Base-by-base conservation (phyloP, 148 eudicot genomes). In the Oxyria digyna region DNA sequence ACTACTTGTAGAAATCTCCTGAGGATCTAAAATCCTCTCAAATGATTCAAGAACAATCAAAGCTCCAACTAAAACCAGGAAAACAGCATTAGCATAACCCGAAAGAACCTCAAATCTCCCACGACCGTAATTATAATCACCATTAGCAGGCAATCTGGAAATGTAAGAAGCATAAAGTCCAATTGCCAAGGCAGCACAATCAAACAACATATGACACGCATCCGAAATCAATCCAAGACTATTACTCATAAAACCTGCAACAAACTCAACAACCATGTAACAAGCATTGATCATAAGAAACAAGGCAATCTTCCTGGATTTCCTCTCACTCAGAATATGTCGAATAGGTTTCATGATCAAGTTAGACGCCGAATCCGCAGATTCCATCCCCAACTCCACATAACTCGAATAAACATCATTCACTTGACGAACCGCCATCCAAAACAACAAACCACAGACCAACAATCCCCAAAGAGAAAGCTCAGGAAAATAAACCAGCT, bases 51-150 rank as follows among this genome's bases (percentile, higher is more conserved):
- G 78, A 67, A 91, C 94, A 18, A 94, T 94, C 31, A 94, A 75
- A 40, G 91, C 97, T 69, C 98, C 98, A 64, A 94, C 97, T 82
- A 94, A 81, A 72, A 94, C 98, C 72, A 94, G 78, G 62, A 94
- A 87, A 77, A 94, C 96, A 40, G 98, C 98, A 80, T 94, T 94
- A 31, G 85, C 91, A 88, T 90, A 94, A 50, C 98, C 98, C 4
- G 98, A 94, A 8, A 94, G 87, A 68, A 94, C 96, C 87, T 94
- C 97, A 69, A 94, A 94, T 74, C 98, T 94, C 68, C 97, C 98
- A 67, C 97, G 92, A 4, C 98, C 98, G 74, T 87, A 94, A 46
- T 90, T 94, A 72, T 81, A 94, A 75, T 88, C 92, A 69, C 78
- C 42, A 73, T 90, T 94, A 27, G 98, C 96, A 17, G 98, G 98